phyloP scores from a whole-genome alignment of 495 filamentous ascomycete genomes.

The Podospora pseudopauciseta region DNA sequence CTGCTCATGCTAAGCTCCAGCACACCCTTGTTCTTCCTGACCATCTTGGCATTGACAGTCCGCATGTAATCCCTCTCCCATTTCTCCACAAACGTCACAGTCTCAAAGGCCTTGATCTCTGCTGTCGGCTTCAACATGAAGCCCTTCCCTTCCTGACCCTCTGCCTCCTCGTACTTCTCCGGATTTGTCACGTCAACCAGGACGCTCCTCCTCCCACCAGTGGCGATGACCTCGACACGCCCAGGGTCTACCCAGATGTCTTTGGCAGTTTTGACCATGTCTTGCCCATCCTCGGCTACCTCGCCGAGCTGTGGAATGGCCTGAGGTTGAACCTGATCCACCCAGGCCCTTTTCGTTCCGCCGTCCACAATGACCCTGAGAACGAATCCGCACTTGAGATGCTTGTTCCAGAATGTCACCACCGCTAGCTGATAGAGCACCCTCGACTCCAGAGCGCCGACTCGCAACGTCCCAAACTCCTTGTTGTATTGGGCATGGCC shows the following conservation, averaged over 20 bases:
- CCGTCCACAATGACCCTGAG: slow-evolving; percentile 22
- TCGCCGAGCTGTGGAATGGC: not conserved
- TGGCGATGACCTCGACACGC: slow-evolving; percentile 10
- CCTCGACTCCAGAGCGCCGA: not conserved
- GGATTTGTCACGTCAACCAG: slow-evolving; percentile 19
- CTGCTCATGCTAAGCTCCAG: slow-evolving; percentile 23
- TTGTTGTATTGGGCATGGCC: slow-evolving; percentile 19
- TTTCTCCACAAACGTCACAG: slow-evolving; percentile 23
- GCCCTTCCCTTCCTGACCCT: not conserved
- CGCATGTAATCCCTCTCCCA: slow-evolving; percentile 30
- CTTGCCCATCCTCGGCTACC: slow-evolving; percentile 5
- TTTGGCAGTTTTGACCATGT: slow-evolving; percentile 15
- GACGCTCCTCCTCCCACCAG: slow-evolving; percentile 1
- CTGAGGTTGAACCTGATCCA: slow-evolving; percentile 22
- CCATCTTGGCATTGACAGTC: slow-evolving; percentile 21
- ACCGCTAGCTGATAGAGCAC: slow-evolving; percentile 25
- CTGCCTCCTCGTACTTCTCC: slow-evolving; percentile 8
- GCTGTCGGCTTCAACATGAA: not conserved
- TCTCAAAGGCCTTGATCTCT: slow-evolving; percentile 5
- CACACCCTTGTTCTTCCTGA: slow-evolving; percentile 25
- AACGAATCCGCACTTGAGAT: slow-evolving; percentile 22
- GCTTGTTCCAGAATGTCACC: slow-evolving; percentile 24
- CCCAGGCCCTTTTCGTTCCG: slow-evolving; percentile 9
- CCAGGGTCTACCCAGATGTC: slow-evolving; percentile 23
- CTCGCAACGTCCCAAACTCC: slow-evolving; percentile 21